Evolutionary conservation across 2,329 filamentous ascomycete genomes (phyloP), one percentile per base, ranked within the genome.

Genomic region (Davidsoniella eucalypti): DNA sequence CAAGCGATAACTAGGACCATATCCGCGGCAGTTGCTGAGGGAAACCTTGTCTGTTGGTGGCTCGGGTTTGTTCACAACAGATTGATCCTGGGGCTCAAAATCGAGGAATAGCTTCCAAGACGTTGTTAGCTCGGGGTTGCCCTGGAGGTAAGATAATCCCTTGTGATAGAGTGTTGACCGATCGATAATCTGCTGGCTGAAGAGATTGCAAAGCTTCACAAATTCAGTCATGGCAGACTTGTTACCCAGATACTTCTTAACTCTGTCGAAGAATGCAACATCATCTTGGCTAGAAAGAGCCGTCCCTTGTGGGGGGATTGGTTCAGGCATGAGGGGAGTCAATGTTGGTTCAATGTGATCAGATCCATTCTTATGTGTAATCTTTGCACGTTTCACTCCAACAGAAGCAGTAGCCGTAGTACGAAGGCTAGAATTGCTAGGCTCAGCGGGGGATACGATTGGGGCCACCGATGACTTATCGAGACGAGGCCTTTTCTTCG

Each of bases 201-300:
- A 98, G 26, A 98, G 73, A 58, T 96, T 98, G 69, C 90, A 92
- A 5, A 98, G 77, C 68, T 98, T 98, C 56, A 98, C 67, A 64
- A 98, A 98, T 63, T 98, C 92, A 58, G 85, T 88, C 74, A 94
- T 93, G 2, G 82, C 82, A 51, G 86, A 84, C 63, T 94, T 84
- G 64, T 96, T 96, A 54, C 83, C 81, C 52, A 98, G 86, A 59
- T 83, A 90, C 65, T 98, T 98, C 73, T 95, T 96, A 16, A 92
- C 87, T 6, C 87, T 82, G 54, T 98, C 92, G 58, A 98, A 98
- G 66, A 96, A 96, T 2, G 80, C 80, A 48, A 96, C 73, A 61
- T 96, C 90, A 52, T 96, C 90, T 49, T 80, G 75, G 21, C 76
- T 84, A 1, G 87, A 84, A n/a, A 80, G 79, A 7, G 80, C 71